These are phyloP conservation scores for Colletotrichum endophyticum DNA, from an alignment of 2,329 filamentous ascomycete species.

Conservation along the genomic window DNA sequence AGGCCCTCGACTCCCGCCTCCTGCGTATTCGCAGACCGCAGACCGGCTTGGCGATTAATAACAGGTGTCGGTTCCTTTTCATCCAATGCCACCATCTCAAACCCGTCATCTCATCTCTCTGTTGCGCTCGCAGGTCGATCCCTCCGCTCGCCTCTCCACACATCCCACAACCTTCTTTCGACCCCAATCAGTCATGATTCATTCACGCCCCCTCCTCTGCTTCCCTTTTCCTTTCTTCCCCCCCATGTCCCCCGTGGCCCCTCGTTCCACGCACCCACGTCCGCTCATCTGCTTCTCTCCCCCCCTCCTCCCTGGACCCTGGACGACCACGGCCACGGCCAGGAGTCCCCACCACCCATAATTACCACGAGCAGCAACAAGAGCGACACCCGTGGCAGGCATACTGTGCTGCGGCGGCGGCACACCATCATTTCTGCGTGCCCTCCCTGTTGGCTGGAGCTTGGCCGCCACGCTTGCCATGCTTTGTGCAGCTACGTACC, in stretches of 20 bases:
- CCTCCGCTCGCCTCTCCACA: conserved; percentile 21
- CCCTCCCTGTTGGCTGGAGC: conserved; percentile 7
- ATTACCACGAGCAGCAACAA: not conserved
- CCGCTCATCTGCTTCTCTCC: conserved; percentile 1
- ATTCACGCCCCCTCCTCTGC: not conserved
- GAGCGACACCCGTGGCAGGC: not conserved
- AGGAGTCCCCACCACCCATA: not conserved
- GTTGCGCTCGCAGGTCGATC: conserved; percentile 20
- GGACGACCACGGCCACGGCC: not conserved
- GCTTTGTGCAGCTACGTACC: not conserved
- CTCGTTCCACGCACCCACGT: conserved; percentile 5
- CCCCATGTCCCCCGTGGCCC: conserved; percentile 3
- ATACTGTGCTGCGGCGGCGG: not conserved
- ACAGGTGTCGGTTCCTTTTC: not conserved
- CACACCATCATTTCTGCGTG: not conserved
- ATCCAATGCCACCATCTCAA: conserved; percentile 9
- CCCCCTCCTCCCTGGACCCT: conserved; percentile 5
- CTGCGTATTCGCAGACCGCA: not conserved
- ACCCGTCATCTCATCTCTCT: conserved; percentile 20
- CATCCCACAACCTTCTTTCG: conserved; percentile 24
- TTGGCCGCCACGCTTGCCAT: not conserved
- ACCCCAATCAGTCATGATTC: conserved; percentile 7
- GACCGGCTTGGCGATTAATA: not conserved
- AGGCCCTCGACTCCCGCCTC: not conserved
- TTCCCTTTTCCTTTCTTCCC: not conserved